Evolutionary conservation across 345 rosid genomes (phyloP).

Genomic region (Cardamine resedifolia): DNA sequence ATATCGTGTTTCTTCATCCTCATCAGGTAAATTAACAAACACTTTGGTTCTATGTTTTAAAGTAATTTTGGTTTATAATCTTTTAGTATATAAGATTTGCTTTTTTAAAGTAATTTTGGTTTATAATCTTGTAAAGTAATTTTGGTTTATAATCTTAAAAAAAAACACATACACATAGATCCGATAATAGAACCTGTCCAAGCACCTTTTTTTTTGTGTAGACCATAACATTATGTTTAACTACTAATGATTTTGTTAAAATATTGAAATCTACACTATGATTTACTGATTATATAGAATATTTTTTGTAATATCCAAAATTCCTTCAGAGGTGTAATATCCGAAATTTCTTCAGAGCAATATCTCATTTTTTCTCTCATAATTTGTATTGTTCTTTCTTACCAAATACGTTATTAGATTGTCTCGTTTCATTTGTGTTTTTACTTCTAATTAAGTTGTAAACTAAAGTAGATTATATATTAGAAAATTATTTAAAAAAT

Average conservation of each 20-base stretch:
- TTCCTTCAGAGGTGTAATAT: too few relatives aligned
- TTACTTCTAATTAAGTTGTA: too few relatives aligned
- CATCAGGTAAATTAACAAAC: slow-evolving; percentile 53
- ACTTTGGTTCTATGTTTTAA: background rate
- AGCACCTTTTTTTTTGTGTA: background rate
- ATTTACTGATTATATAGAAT: background rate
- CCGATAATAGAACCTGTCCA: background rate
- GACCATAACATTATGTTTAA: background rate
- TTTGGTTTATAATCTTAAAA: too few relatives aligned
- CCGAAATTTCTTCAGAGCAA: background rate
- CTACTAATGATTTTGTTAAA: background rate
- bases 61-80: background rate
- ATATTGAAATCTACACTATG: background rate
- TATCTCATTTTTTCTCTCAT: background rate
- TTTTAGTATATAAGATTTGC: background rate
- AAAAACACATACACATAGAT: background rate
- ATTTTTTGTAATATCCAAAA: background rate
- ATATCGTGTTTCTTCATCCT: slow-evolving; percentile 66
- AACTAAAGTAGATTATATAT: background rate
- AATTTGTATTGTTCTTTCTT: background rate
- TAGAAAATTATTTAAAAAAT: background rate
- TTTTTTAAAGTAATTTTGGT: too few relatives aligned
- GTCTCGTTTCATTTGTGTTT: background rate
- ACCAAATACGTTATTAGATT: background rate
- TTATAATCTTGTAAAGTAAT: too few relatives aligned